phyloP scores from a whole-genome alignment of 1,284 basidiomycete genomes.

The Ustilago esculenta region DNA sequence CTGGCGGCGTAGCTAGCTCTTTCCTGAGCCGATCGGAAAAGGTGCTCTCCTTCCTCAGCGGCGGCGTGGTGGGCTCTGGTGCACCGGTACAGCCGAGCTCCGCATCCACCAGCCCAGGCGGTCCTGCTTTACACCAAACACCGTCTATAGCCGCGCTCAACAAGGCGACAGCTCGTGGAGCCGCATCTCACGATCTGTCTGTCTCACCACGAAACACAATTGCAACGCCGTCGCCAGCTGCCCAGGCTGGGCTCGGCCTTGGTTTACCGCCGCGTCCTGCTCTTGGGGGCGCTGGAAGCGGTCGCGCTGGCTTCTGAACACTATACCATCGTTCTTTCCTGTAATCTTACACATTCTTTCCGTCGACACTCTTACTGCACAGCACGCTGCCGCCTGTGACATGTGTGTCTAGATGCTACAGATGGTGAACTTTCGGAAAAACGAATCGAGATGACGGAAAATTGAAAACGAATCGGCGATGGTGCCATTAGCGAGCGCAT shows the following conservation, averaged over 20 bases:
- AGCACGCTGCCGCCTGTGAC: no score
- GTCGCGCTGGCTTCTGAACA: slow-evolving; percentile 26
- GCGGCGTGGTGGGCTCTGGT: slow-evolving; percentile 31
- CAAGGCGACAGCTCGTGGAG: slow-evolving; percentile 38
- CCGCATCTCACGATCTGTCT: slow-evolving; percentile 26
- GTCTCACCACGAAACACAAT: slow-evolving; percentile 16
- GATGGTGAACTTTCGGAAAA: no score
- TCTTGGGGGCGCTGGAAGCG: slow-evolving; percentile 30
- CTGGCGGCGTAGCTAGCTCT: slow-evolving; percentile 28
- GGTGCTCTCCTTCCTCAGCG: slow-evolving; percentile 42
- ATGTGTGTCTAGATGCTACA: no score
- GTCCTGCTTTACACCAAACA: slow-evolving; percentile 21
- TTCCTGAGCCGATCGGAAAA: slow-evolving; percentile 41
- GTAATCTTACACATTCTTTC: neutral
- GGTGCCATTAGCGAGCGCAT: no score
- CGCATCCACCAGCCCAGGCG: slow-evolving; percentile 4
- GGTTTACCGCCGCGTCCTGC: slow-evolving; percentile 27
- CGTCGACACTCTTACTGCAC: neutral
- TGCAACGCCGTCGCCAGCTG: neutral
- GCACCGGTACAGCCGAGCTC: slow-evolving; percentile 26
- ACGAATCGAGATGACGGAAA: no score
- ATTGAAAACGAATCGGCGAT: no score
- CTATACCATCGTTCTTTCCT: no score
- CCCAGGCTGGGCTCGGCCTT: slow-evolving; percentile 23
- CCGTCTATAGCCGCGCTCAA: slow-evolving; percentile 40